Base-by-base conservation (phyloP, 129 eudicot genomes). In the Heracleum sosnowskyi region DNA sequence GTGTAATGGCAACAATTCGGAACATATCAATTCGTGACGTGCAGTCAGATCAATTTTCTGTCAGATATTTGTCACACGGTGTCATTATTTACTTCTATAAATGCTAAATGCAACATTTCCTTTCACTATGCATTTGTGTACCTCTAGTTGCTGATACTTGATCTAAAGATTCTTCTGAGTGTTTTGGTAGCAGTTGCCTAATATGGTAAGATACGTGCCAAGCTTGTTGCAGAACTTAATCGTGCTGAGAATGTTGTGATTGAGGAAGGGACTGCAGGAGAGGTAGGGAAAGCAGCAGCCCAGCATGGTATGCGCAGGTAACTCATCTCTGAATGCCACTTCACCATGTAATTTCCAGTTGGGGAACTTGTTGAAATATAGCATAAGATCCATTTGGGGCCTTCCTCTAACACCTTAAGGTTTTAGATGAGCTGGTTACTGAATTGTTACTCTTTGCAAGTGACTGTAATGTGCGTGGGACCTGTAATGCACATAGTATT, bases 271-370 rank as follows among this genome's bases (percentile, higher is more conserved):
- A 87, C 89, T 79, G 96, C 97, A 69, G 99, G 99, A 74, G 95
- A 91, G 82, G 92, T 87, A 40, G 99, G 99, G 77, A 96, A 96
- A 87, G 88, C 83, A 79, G 95, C 97, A 69, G 97, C 97, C 57
- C 97, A 96, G 80, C 85, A 78, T 77, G 99, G 99, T 89, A 96
- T 96, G 97, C 97, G 95, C 83, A 88, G 81, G 99, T 92, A 84
- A 82, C 68, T 26, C 37, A 31, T 63, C 31, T 63, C 12, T 15
- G 16, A 63, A 63, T 63, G 36, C 71, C 4, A 31, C 18, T 64
- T 64, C 71, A 64, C 22, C 37, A 64, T 64, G 71, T 39, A 31
- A 11, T 31, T 11, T 57, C 15, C 5, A n/a, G n/a, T n/a, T n/a
- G n/a, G n/a, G n/a, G n/a, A n/a, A n/a, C n/a, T n/a, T n/a, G n/a